Evolutionary conservation across 2,329 filamentous ascomycete species (phyloP).

Genomic region (Fusarium sp.): DNA sequence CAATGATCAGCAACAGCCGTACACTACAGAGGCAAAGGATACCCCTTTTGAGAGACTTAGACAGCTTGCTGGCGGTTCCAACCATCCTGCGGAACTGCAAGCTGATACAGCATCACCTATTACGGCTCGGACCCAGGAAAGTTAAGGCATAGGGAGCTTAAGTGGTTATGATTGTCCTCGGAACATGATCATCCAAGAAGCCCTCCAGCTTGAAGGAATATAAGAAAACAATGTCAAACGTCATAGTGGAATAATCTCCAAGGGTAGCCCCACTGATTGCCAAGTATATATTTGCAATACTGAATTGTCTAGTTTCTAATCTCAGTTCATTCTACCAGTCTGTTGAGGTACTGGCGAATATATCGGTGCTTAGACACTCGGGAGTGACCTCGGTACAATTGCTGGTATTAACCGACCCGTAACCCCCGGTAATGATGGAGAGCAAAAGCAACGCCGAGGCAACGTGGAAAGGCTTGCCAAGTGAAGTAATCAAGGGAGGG

Average conservation of each 20-base stretch:
- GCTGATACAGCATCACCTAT: not conserved
- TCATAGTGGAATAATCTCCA: not conserved
- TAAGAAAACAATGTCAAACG: not conserved
- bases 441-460: too few species aligned
- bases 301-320: too few species aligned
- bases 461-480: too few species aligned
- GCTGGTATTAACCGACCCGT: too few species aligned
- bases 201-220: not conserved
- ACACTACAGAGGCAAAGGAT: not conserved
- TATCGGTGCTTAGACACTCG: too few species aligned
- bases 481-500: too few species aligned
- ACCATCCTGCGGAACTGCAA: not conserved
- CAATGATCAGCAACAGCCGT: not conserved
- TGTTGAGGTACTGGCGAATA: too few species aligned
- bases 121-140: not conserved
- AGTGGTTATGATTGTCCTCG: not conserved
- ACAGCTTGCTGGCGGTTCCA: not conserved
- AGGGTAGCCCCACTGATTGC: not conserved
- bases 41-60: not conserved
- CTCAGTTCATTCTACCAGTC: too few species aligned
- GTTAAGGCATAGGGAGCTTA: not conserved
- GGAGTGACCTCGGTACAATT: too few species aligned
- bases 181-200: not conserved
- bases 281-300: not conserved
- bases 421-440: too few species aligned